Base-by-base conservation (phyloP, 805 yeast genomes). In the Metschnikowia reukaufii region DNA sequence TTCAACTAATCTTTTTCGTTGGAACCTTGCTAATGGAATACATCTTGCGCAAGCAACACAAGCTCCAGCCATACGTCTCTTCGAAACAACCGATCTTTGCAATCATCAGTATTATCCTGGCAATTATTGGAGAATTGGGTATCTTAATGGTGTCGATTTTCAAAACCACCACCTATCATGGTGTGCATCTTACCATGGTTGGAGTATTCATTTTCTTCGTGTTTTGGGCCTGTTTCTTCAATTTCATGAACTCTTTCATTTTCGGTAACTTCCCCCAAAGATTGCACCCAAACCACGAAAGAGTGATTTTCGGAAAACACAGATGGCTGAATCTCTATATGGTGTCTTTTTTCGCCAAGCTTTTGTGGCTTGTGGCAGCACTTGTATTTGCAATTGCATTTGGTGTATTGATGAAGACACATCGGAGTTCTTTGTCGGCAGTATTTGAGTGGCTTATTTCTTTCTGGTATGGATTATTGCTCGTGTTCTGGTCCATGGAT, bases 361-460 rank as follows among this genome's bases (percentile, higher is more conserved):
- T 73, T 3, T 36, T 75, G 6, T 92, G 96, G 96, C 66, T 86
- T 19, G 49, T 76, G 2, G 60, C 75, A 16, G 94, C 96, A 1
- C 69, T 84, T 15, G 79, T 71, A 0, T 76, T 87, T 60, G 96
- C 92, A 2, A 65, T 85, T 20, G 74, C 79, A 27, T 92, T 88
- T 54, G 89, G 81, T n/a, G 73, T 64, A 3, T 60, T 67, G 42
- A 58, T 61, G 62, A 61, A 63, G 10, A 43, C 47, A 1, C 71
- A 73, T 21, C 58, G 67, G 6, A 59, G 67, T 32, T 70, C 76
- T 52, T 69, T 76, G 27, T 74, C 83, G 34, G 90, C 90, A 0
- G 70, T 74, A 17, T 81, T 86, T 61, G 98, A 92, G 66, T 92
- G 98, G 98, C 61, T 83, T 3, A 66, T 91, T 36, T 83, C 92